These are phyloP conservation scores for Pilaira anomala DNA, from an alignment of 192 early-diverging fungal genomes.

Conservation along the genomic window DNA sequence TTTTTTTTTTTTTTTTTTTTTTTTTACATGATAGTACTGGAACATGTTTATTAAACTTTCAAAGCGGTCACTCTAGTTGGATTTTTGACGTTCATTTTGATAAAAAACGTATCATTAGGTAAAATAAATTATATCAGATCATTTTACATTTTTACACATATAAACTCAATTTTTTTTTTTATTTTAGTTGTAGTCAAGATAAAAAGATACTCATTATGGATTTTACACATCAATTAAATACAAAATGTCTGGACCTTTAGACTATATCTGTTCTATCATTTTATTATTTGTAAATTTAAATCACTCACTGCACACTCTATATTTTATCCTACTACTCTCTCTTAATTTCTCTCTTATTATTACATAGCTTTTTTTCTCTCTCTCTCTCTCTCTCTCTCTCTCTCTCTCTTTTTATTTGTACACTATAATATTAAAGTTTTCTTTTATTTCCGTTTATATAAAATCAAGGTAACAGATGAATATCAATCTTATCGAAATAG, in stretches of 20 bases:
- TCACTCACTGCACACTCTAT: background rate
- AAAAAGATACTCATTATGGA: conserved; percentile 43
- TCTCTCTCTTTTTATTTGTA: too few relatives aligned
- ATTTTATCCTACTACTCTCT: background rate
- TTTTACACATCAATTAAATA: conserved; percentile 40
- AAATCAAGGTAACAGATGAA: too few relatives aligned
- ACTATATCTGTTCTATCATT: background rate
- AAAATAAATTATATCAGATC: conserved; percentile 16
- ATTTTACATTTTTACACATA: background rate
- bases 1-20: background rate
- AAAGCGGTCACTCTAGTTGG: conserved; percentile 85
- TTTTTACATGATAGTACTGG: conserved; percentile 46
- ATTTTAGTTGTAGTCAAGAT: conserved; percentile 42
- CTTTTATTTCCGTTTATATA: too few relatives aligned
- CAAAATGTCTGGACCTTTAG: conserved; percentile 9
- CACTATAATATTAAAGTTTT: too few relatives aligned
- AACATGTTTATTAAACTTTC: conserved; percentile 68
- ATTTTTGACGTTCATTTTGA: conserved; percentile 96
- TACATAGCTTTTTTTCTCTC: too few relatives aligned
- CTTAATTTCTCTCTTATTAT: too few relatives aligned
- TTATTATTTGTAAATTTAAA: background rate
- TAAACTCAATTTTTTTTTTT: background rate
- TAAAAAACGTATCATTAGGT: conserved; percentile 75
- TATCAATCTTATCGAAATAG: too few relatives aligned
- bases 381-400: too few relatives aligned